Evolutionary conservation across 192 early-diverging fungal species (phyloP), one percentile per base, ranked within the genome.

Genomic region (Coemansia sp.): DNA sequence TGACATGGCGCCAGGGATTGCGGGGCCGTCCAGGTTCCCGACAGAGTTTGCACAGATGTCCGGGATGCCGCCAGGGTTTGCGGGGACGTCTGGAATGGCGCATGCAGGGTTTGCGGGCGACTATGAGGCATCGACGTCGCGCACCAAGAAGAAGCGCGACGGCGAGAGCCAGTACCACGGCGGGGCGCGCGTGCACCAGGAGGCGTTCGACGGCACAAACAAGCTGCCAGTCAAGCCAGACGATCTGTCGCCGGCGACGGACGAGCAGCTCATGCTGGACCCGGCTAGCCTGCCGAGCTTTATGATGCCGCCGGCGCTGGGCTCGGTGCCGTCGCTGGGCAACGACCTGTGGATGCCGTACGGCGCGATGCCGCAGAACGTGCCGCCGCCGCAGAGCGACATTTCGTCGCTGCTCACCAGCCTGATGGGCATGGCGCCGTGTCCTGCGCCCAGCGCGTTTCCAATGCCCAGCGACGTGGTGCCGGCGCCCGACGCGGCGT

Each of bases 141-240:
- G 43, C 30, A 24, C 56, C 38, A 76, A 55, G 51, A 67, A 63
- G 51, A 77, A 77, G 68, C 54, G 57, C 27, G 60, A 53, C 53
- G 64, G 52, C 54, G n/a, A 12, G 27, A 62, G 58, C 45, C 53
- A 63, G 28, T 69, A 54, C 56, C n/a, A n/a, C n/a, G 55, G 59
- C 42, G 54, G 56, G 19, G 74, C 74, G 49, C 74, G 74, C 21
- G 74, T 77, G 29, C 68, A 77, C 54, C 68, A 77, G 29, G 74
- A 70, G 47, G 68, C 74, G 11, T 77, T 77, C 28, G 74, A 77
- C 38, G 74, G 74, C 46, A 71, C 74, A n/a, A 71, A 77, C 48
- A 67, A 67, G 64, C 64, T 71, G 53, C 74, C 74, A 21, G 55
- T 77, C 24, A 77, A 77, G 68, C 68, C 67, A 6, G 74, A 77